Base-by-base conservation (phyloP, 2,329 filamentous ascomycete genomes). In the Ophiostoma australiae region DNA sequence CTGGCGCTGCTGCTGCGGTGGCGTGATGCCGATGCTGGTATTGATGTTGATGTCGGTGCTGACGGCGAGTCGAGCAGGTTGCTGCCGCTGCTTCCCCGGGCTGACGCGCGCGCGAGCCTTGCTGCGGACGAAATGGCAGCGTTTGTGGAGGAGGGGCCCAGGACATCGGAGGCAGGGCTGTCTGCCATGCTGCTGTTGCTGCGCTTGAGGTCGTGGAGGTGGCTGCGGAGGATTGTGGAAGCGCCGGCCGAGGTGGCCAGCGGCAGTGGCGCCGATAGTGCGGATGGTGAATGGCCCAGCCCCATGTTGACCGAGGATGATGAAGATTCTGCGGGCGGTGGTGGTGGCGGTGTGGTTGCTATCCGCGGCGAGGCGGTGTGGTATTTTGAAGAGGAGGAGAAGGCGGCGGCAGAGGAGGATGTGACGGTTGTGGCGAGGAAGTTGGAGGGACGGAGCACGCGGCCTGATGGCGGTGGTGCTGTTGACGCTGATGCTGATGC, bases 1-100 rank as follows among this genome's bases (percentile, higher is more conserved):
- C 77, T 74, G 27, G 79, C 80, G 17, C 78, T 73, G 52, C 61
- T 58, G 77, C 76, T 70, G 76, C 72, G 78, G 79, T 37, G 78
- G 70, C 69, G 74, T 75, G 69, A 78, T 77, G 27, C 79, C 76
- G 70, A 77, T 78, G 35, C 77, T 73, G 70, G 39, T 41, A 41
- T 41, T 41, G 39, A 41, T 41, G 11, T 11, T 75, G 69, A 78
- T 77, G 27, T 79, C 76, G 70, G 77, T 78, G 35, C 77, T 73
- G 70, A 27, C 15, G 66, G 39, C 39, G 66, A 67, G 66, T 72
- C 69, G 67, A 70, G 67, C n/a, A 69, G 69, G 67, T 67, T 67
- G 67, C 66, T 67, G 67, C 35, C 48, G 67, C 8, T 61, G 41
- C 70, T 70, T 23, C 33, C 65, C 20, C 72, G 72, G 20, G 71